These are phyloP conservation scores for Trichoderma sp. DNA, from an alignment of 2,329 filamentous ascomycete genomes.

Conservation along the genomic window DNA sequence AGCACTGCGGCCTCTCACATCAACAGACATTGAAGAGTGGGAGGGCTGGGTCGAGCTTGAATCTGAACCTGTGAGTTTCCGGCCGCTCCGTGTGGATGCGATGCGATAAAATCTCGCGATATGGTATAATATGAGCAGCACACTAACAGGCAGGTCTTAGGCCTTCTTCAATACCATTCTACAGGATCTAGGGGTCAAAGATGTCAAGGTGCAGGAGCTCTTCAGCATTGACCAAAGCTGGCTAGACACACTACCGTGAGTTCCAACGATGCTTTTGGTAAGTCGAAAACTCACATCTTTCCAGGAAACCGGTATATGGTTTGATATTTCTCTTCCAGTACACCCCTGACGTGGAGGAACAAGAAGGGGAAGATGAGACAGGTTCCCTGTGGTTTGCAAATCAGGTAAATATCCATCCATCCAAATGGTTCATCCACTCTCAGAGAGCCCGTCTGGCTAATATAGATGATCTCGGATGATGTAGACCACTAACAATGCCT, in stretches of 20 bases:
- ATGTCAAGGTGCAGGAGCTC: slow-evolving; percentile 73
- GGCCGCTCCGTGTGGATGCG: background rate
- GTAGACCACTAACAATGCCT: slow-evolving; percentile 77
- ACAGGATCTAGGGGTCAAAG: slow-evolving; percentile 69
- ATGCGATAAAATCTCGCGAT: background rate
- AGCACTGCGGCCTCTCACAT: slow-evolving; percentile 45
- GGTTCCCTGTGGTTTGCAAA: slow-evolving; percentile 85
- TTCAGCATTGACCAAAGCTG: slow-evolving; percentile 66
- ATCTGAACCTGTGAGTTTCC: slow-evolving; percentile 72
- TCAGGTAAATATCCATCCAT: slow-evolving; percentile 53
- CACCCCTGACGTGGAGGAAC: slow-evolving; percentile 53
- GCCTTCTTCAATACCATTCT: slow-evolving; percentile 85
- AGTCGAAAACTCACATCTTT: background rate
- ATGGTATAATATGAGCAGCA: background rate
- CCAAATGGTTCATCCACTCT: background rate
- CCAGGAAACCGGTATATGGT: slow-evolving; percentile 71
- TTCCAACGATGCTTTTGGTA: background rate
- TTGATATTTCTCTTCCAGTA: slow-evolving; percentile 87
- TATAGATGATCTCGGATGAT: background rate
- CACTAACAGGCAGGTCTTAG: slow-evolving; percentile 40
- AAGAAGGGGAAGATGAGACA: slow-evolving; percentile 48
- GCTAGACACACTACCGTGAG: slow-evolving; percentile 61
- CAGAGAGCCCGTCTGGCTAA: background rate
- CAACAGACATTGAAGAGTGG: slow-evolving; percentile 58
- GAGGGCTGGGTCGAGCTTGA: slow-evolving; percentile 80